Conservation (phyloP, 768 basidiomycete genomes). For the Lactarius sanguifluus region DNA sequence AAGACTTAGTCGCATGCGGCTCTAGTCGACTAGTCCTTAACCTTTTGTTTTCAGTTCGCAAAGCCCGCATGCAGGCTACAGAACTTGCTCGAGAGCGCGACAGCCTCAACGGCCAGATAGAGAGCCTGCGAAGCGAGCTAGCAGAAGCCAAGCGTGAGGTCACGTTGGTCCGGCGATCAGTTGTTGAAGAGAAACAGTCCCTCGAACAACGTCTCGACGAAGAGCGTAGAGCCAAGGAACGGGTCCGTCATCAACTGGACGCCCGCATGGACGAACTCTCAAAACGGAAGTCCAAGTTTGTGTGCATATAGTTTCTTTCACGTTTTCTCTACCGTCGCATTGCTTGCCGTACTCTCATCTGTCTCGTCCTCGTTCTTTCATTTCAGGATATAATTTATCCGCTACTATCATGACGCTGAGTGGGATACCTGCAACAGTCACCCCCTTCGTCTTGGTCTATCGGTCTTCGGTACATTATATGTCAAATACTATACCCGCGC, state of each 20-base stretch:
- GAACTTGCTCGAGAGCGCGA: slow-evolving; percentile 88
- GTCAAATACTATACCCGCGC: slow-evolving; percentile 27
- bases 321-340: slow-evolving; percentile 18
- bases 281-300: slow-evolving; percentile 89
- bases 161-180: slow-evolving; percentile 68
- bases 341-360: slow-evolving; percentile 14
- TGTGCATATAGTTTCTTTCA: slow-evolving; percentile 61
- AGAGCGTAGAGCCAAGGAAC: slow-evolving; percentile 86
- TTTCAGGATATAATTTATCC: slow-evolving; percentile 4
- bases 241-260: slow-evolving; percentile 83
- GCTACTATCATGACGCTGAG: slow-evolving; percentile 12
- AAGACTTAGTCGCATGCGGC: slow-evolving; percentile 38
- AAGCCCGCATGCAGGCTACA: slow-evolving; percentile 91
- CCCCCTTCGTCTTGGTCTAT: slow-evolving; percentile 9
- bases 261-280: slow-evolving; percentile 82
- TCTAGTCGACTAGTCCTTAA: background rate
- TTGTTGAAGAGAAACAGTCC: slow-evolving; percentile 87
- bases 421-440: background rate
- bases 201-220: slow-evolving; percentile 81
- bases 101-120: slow-evolving; percentile 61
- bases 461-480: slow-evolving; percentile 21
- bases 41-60: slow-evolving; percentile 60
- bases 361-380: slow-evolving; percentile 8
- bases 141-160: slow-evolving; percentile 79
- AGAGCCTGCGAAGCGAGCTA: slow-evolving; percentile 68